Evolutionary conservation across 768 basidiomycete species (phyloP).

Genomic region (Mycena rebaudengoi): DNA sequence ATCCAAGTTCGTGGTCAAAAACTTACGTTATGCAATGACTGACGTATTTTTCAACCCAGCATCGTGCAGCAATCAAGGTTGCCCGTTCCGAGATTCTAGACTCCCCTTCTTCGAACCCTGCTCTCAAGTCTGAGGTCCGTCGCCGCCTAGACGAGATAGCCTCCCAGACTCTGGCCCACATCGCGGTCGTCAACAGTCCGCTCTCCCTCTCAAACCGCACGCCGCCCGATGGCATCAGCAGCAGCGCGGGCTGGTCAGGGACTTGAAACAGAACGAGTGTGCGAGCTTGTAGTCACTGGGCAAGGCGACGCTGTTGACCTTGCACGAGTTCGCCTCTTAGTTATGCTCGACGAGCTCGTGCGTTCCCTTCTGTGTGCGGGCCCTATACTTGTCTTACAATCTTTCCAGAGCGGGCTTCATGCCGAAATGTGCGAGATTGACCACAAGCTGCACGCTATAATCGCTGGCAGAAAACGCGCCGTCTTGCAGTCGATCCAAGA

Average conservation of each 20-base stretch:
- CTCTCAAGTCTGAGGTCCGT: slow-evolving; percentile 84
- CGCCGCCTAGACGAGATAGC: slow-evolving; percentile 94
- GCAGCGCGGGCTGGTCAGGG: slow-evolving; percentile 86
- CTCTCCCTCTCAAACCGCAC: slow-evolving; percentile 77
- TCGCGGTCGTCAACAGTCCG: slow-evolving; percentile 91
- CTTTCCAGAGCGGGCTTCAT: slow-evolving; percentile 85
- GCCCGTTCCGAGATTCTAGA: slow-evolving; percentile 94
- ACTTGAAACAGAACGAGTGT: slow-evolving; percentile 92
- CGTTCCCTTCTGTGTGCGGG: slow-evolving; percentile 40
- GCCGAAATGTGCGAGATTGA: slow-evolving; percentile 94
- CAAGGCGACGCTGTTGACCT: slow-evolving; percentile 89
- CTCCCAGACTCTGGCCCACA: slow-evolving; percentile 89
- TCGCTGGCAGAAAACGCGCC: slow-evolving; percentile 88
- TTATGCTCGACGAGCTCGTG: slow-evolving; percentile 95
- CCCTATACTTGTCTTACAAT: slow-evolving; percentile 12
- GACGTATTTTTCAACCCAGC: slow-evolving; percentile 51
- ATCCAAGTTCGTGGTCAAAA: slow-evolving; percentile 65
- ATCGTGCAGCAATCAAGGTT: slow-evolving; percentile 88
- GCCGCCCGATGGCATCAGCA: slow-evolving; percentile 80
- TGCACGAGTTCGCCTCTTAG: slow-evolving; percentile 88
- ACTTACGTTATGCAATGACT: slow-evolving; percentile 25
- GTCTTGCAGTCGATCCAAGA: slow-evolving; percentile 93
- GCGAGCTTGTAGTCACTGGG: slow-evolving; percentile 92
- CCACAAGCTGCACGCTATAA: slow-evolving; percentile 90
- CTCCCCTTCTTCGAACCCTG: slow-evolving; percentile 77